phyloP scores from a whole-genome alignment of 202 grass and related monocot species.

The Thinopyrum obtusiflorum region DNA sequence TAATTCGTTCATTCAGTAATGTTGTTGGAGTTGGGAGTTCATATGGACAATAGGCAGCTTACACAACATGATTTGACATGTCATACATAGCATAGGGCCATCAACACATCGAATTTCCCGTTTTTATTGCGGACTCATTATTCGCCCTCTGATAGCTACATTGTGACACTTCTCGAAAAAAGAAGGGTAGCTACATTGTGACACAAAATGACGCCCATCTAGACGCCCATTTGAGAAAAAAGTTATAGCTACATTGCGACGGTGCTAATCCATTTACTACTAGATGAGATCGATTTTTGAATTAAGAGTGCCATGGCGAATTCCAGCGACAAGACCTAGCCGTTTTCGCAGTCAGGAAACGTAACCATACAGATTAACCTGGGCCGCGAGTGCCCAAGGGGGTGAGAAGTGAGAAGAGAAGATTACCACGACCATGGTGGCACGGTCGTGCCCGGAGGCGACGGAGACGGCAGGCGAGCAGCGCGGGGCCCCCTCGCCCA shows the following conservation, averaged over 20 bases:
- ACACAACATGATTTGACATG: neutral
- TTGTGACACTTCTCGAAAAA: neutral
- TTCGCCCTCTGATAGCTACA: neutral
- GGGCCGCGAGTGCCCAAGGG: no score
- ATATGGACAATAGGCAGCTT: neutral
- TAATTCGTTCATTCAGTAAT: neutral
- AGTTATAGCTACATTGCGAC: no score
- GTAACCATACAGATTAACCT: no score
- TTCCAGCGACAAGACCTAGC: no score
- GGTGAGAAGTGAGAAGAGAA: neutral
- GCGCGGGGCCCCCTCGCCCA: no score
- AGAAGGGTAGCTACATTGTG: neutral
- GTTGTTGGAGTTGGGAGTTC: neutral
- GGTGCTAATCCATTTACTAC: no score
- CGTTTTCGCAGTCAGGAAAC: no score
- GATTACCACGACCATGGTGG: neutral
- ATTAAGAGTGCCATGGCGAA: no score
- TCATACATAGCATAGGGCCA: no score
- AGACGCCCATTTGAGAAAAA: no score
- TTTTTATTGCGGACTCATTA: neutral
- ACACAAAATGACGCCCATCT: no score
- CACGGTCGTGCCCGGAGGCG: neutral
- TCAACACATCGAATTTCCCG: neutral
- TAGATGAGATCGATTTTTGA: no score
- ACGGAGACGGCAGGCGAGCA: neutral